Conservation (phyloP, 2,329 filamentous ascomycete genomes). For the Diaporthe sp. region DNA sequence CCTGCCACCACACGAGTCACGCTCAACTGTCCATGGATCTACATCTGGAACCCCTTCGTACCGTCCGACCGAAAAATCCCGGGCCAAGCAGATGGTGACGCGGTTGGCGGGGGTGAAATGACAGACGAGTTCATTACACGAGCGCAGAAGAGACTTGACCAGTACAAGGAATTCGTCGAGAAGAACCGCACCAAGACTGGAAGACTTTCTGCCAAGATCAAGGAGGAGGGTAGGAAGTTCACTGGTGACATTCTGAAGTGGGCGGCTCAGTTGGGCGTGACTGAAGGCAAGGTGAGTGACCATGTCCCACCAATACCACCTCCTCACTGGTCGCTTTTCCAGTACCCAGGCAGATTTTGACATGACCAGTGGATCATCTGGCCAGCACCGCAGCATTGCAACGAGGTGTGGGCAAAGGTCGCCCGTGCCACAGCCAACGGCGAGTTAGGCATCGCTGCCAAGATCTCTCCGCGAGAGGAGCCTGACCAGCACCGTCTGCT, state of each 20-base stretch:
- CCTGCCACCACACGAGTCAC: background rate
- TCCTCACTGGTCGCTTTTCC: background rate
- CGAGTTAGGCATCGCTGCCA: conserved; percentile 9
- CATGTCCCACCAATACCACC: too few relatives aligned
- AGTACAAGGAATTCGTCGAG: background rate
- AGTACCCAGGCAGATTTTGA: background rate
- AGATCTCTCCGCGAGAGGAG: conserved; percentile 8
- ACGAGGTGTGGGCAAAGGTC: conserved; percentile 5
- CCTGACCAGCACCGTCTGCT: background rate
- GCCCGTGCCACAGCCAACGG: background rate
- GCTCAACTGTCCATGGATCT: background rate
- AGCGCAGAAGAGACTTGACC: background rate
- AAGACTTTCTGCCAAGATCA: background rate
- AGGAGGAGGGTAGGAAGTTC: background rate
- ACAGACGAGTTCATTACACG: background rate
- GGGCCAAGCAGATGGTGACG: background rate
- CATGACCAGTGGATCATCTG: background rate
- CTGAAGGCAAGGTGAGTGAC: conserved; percentile 8
- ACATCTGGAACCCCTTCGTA: conserved; percentile 12
- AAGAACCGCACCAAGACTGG: background rate
- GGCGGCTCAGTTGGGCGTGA: background rate
- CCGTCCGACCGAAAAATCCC: background rate
- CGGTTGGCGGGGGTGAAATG: background rate
- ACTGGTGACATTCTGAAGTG: background rate
- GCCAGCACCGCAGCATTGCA: background rate